Conservation (phyloP, 352 stramenopile genomes). For the Globisporangium irregulare region DNA sequence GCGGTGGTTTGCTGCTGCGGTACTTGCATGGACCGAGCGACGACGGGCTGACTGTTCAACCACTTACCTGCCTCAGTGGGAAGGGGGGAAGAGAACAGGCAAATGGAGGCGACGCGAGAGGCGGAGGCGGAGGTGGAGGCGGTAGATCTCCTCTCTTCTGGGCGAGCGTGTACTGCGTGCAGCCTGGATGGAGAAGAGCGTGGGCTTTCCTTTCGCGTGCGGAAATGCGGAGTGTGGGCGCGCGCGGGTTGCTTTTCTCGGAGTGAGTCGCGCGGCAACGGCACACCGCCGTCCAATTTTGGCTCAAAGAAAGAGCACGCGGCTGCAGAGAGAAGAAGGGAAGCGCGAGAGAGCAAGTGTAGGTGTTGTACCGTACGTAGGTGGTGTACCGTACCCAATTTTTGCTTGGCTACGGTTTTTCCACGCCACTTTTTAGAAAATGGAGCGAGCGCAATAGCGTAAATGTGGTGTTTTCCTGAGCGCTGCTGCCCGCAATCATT, state of each 20-base stretch:
- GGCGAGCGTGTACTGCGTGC: neutral
- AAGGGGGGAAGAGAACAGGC: neutral
- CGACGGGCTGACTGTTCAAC: neutral
- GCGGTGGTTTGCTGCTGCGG: neutral
- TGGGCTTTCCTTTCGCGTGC: neutral
- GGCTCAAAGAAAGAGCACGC: neutral
- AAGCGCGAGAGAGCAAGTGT: neutral
- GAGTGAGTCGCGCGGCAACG: neutral
- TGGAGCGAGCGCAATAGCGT: no score
- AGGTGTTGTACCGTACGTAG: neutral
- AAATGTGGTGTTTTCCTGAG: no score
- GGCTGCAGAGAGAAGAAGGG: neutral
- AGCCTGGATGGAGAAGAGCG: neutral
- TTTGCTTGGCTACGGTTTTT: no score
- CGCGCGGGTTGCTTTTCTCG: neutral
- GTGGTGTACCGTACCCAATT: neutral
- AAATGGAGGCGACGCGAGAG: neutral
- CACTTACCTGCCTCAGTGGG: neutral
- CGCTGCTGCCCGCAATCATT: no score
- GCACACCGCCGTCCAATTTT: neutral
- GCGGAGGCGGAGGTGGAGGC: neutral
- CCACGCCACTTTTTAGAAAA: no score
- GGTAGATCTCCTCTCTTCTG: neutral
- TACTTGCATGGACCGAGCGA: slow-evolving; percentile 10
- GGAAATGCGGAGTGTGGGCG: neutral